Base-by-base conservation (phyloP, 1,284 basidiomycete species). In the Mixia osmundae region DNA sequence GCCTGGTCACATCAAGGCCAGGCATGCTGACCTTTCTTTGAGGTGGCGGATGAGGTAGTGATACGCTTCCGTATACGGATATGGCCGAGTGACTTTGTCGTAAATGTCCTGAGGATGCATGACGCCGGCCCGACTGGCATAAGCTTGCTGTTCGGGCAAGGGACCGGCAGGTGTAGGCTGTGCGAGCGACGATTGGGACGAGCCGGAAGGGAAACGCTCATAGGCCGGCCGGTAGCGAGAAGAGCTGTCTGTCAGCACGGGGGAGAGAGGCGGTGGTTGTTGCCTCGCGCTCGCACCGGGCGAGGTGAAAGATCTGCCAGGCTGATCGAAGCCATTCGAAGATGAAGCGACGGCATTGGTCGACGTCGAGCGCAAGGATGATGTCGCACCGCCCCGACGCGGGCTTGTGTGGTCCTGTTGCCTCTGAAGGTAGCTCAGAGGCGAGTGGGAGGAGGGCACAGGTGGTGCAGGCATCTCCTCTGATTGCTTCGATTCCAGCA, bases 31-130 rank as follows among this genome's bases (percentile, higher is more conserved):
- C 77, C 78, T 69, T 48, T 67, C 68, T 32, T 74, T 74, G 36
- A 91, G 63, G 55, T 82, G 76, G 58, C 80, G 77, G 77, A 91
- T 89, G 49, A 91, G 62, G 54, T 76, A 76, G 54, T 89, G 85
- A 55, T 89, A 91, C 15, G 80, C 79, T 58, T 87, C 74, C 11
- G 79, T 85, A 52, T 89, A 89, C 9, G 40, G 43, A 18, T 80
- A 85, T 8, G 77, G 72, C 50, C 68, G 65, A n/a, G 69, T 74
- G 25, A 85, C 68, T 36, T 65, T 66, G 46, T 69, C 64, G 48
- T 79, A 75, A 42, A 82, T 75, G 61, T 71, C 60, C 68, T 65
- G 47, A 2, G 44, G 46, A 11, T 34, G 33, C 42, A 44, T 44
- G 16, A 39, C 42, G 19, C 42, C 42, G 4, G 40, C 38, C n/a